Base-by-base conservation (phyloP, 768 basidiomycete species). In the Pholiota microspora region DNA sequence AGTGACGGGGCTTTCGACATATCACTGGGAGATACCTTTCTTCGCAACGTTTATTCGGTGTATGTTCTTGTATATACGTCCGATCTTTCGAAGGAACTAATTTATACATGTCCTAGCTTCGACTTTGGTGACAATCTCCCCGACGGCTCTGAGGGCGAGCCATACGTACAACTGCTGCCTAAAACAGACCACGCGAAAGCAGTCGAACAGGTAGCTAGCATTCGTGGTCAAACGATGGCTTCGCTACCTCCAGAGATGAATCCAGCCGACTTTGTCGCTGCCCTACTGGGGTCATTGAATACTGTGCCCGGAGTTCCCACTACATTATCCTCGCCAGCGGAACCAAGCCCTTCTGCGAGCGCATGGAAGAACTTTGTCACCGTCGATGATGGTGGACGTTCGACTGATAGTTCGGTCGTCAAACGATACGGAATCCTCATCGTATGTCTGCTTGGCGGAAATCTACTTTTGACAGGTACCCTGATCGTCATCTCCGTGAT, bases 41-140 rank as follows among this genome's bases (percentile, higher is more conserved):
- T 79, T 60, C 73, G 77, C 29, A 78, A 79, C 50, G 73, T 76
- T 23, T 78, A 78, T 51, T 65, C 72, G 0, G 71, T 76, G 76
- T 77, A 64, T 4, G 75, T 54, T 31, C 44, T 6, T 53, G 27
- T 7, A 32, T 7, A 12, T n/a, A 4, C 16, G 9, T 18, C 46
- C 34, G 4, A 34, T n/a, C 18, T 44, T n/a, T 38, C 12, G n/a
- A n/a, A n/a, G n/a, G n/a, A n/a, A 13, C 31, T 49, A 7, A 0
- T 29, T 13, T 49, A 7, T 48, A 4, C 44, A 0, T 35, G 12
- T 12, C 23, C 16, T 32, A 77, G 76, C 3, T 78, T 71, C 65
- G 71, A 78, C 53, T 78, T 78, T 60, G 77, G 74, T 24, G 72
- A 77, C 54, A 46, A 48, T 16, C 24, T 38, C 2, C 44, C 58